Conservation (phyloP, 768 basidiomycete species). For the Hirschioporus abietinus region DNA sequence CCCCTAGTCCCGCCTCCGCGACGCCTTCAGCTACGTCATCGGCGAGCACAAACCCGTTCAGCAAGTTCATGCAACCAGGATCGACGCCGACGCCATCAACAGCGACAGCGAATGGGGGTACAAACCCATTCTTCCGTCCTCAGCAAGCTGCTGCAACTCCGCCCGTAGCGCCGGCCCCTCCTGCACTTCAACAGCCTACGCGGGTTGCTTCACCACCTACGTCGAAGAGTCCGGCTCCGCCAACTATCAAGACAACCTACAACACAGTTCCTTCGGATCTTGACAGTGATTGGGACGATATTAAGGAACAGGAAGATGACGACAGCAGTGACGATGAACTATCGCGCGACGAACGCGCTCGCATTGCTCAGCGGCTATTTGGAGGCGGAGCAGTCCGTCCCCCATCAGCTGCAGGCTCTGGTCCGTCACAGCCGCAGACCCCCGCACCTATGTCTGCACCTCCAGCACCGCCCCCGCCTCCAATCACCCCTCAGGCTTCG, state of each 20-base stretch:
- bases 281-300: conserved; percentile 84
- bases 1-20: conserved; percentile 21
- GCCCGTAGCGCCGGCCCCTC: conserved; percentile 22
- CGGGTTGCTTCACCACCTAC: conserved; percentile 23
- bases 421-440: conserved; percentile 33
- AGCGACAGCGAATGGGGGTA: conserved; percentile 38
- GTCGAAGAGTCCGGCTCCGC: conserved; percentile 47
- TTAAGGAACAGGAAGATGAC: conserved; percentile 63
- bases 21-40: conserved; percentile 34
- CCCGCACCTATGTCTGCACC: conserved; percentile 31
- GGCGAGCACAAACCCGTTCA: conserved; percentile 77
- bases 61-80: conserved; percentile 52
- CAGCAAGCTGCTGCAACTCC: conserved; percentile 34
- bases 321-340: conserved; percentile 81
- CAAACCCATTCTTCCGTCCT: conserved; percentile 72
- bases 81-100: conserved; percentile 28
- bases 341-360: conserved; percentile 56
- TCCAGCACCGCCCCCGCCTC: conserved; percentile 34
- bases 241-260: conserved; percentile 50
- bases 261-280: conserved; percentile 52
- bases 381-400: conserved; percentile 56
- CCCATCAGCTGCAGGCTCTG: conserved; percentile 43
- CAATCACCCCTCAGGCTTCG: conserved; percentile 15
- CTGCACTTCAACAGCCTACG: conserved; percentile 28
- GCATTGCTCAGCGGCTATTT: conserved; percentile 78